Evolutionary conservation across 2,329 filamentous ascomycete genomes (phyloP).

Genomic region (Gnomoniopsis sp.): DNA sequence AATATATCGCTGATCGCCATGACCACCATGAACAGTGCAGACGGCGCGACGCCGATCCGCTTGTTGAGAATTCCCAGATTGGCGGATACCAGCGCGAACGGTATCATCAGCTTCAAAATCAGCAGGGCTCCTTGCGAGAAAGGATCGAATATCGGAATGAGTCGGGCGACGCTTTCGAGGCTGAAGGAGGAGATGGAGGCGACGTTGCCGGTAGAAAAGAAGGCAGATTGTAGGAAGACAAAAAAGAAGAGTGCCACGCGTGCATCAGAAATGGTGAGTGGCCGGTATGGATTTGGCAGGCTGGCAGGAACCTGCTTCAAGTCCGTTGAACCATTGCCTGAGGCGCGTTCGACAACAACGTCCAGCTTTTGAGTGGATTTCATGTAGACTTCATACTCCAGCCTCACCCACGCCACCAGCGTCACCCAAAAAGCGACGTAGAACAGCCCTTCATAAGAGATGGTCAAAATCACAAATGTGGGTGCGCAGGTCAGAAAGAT

Average conservation of each 20-base stretch:
- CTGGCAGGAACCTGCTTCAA: constrained; percentile 11
- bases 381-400: constrained; percentile 74
- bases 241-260: constrained; percentile 94
- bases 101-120: constrained; percentile 85
- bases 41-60: constrained; percentile 77
- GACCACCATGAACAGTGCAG: constrained; percentile 88
- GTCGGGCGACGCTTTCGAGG: constrained; percentile 80
- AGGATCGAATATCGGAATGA: constrained; percentile 90
- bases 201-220: constrained; percentile 96
- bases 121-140: constrained; percentile 87
- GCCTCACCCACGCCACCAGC: constrained; percentile 83
- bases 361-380: constrained; percentile 29
- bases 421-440: constrained; percentile 85
- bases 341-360: neutral
- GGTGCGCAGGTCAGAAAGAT: constrained; percentile 92
- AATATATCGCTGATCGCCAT: constrained; percentile 89
- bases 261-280: constrained; percentile 76
- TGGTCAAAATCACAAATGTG: constrained; percentile 91
- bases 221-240: constrained; percentile 88
- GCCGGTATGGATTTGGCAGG: constrained; percentile 46
- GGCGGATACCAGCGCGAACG: constrained; percentile 87
- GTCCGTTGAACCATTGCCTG: constrained; percentile 1
- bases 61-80: constrained; percentile 93
- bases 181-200: constrained; percentile 93
- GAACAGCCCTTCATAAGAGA: constrained; percentile 95